Conservation (phyloP, 2,329 filamentous ascomycete genomes). For the Uncinocarpus reesii region DNA sequence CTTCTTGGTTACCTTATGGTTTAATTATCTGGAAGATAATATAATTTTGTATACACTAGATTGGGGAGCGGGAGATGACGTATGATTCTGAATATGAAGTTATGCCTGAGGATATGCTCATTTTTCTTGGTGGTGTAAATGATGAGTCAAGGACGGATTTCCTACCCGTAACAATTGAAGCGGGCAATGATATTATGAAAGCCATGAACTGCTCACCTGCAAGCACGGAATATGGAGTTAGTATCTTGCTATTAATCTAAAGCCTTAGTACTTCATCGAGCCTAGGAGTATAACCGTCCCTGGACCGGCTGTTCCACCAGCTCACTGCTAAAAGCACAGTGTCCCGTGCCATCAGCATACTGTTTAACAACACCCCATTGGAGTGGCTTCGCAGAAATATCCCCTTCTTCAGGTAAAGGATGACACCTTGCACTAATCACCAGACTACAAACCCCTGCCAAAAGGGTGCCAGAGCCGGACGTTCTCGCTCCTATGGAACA, state of each 20-base stretch:
- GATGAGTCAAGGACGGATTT: too few relatives aligned
- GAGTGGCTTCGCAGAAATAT: conserved; percentile 18
- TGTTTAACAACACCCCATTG: conserved; percentile 21
- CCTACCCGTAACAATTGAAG: neutral
- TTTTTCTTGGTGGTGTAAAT: too few relatives aligned
- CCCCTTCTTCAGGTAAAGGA: conserved; percentile 18
- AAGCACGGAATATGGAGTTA: neutral
- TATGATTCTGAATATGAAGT: neutral
- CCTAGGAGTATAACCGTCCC: neutral
- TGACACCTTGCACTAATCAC: conserved; percentile 30
- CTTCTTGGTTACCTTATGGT: neutral
- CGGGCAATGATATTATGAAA: too few relatives aligned
- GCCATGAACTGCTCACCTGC: neutral
- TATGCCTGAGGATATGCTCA: neutral
- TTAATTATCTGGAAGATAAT: conserved; percentile 1
- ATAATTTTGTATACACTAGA: neutral
- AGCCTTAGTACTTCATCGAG: neutral
- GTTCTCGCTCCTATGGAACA: conserved; percentile 15
- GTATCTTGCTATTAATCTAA: neutral
- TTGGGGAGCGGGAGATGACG: neutral
- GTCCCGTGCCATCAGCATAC: neutral
- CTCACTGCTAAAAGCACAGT: neutral
- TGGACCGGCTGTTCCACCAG: neutral
- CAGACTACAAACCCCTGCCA: conserved; percentile 26
- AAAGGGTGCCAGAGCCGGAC: conserved; percentile 21